These are phyloP conservation scores for Saccharomyces hybrid DNA, from an alignment of 1,139 yeast species.

Conservation along the genomic window DNA sequence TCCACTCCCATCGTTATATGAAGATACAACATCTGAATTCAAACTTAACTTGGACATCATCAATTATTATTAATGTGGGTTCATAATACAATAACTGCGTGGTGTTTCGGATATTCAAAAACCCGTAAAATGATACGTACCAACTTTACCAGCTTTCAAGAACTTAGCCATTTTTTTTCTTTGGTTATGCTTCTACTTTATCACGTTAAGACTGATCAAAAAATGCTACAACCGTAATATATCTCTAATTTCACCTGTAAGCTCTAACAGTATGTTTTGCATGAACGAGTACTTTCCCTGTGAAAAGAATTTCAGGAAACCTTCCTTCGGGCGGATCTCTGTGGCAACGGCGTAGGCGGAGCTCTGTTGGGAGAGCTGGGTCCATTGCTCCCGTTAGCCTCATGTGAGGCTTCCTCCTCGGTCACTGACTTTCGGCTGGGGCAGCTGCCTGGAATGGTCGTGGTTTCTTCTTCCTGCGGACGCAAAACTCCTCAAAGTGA, in stretches of 20 bases:
- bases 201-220: not conserved
- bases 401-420: not conserved
- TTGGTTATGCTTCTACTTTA: slow-evolving; percentile 18
- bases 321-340: not conserved
- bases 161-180: too few species aligned
- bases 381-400: not conserved
- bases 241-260: not conserved
- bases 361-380: not conserved
- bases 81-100: not conserved
- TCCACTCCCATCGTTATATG: not conserved
- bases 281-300: not conserved
- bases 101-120: not conserved
- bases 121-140: not conserved
- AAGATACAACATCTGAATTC: not conserved
- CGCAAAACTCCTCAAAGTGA: not conserved
- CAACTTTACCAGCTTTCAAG: too few species aligned
- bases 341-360: not conserved
- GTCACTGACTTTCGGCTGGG: not conserved
- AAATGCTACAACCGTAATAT: not conserved
- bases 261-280: not conserved
- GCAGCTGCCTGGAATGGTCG: not conserved
- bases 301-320: not conserved
- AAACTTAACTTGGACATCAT: not conserved
- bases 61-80: not conserved
- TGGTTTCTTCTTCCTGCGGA: not conserved